Evolutionary conservation across 495 filamentous ascomycete genomes (phyloP), one percentile per base, ranked within the genome.

Genomic region (Pseudotulostoma volvatum): DNA sequence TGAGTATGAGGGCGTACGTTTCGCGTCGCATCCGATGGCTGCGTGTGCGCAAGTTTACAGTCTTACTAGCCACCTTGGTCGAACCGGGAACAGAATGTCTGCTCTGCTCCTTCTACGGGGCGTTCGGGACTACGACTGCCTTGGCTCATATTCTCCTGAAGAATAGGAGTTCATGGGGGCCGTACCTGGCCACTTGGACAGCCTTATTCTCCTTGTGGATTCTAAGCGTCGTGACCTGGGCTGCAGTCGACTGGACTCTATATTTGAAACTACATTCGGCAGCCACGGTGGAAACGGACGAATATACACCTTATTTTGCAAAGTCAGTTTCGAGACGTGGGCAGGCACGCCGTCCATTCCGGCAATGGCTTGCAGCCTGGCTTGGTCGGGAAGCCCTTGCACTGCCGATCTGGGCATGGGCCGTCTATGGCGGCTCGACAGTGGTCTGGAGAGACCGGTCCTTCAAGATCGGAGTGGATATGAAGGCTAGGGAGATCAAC

Each of bases 11-110:
- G 3, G 79, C 81, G 8, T 95, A 93, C 56, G 68, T 86, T 17
- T 81, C 78, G 2, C 77, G 92, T 11, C 73, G 92, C 4, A 76
- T 88, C 0, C 72, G 92, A 32, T 99, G 92, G 92, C 60, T 95
- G 13, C 74, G 92, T 0, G 92, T 93, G 2, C 68, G 92, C 20
- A 99, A 96, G 52, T 99, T 83, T 66, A 94, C 87, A 3, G 88
- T 95, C 20, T 63, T 81, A 13, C 64, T 79, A 0, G 92, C 92
- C 0, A 95, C 92, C 0, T 61, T 95, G 1, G 79, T 94, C n/a
- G 92, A 99, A 47, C 88, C 87, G 0, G 86, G 84, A 2, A 90
- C 90, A 2, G 92, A 96, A 57, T 80, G 76, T n/a, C 60, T 96
- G 9, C 49, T 94, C 0, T 90, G 84, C 55, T 84, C 76, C 11